Conservation (phyloP, 176 grass and related monocot species). For the Aegilops tauschii region DNA sequence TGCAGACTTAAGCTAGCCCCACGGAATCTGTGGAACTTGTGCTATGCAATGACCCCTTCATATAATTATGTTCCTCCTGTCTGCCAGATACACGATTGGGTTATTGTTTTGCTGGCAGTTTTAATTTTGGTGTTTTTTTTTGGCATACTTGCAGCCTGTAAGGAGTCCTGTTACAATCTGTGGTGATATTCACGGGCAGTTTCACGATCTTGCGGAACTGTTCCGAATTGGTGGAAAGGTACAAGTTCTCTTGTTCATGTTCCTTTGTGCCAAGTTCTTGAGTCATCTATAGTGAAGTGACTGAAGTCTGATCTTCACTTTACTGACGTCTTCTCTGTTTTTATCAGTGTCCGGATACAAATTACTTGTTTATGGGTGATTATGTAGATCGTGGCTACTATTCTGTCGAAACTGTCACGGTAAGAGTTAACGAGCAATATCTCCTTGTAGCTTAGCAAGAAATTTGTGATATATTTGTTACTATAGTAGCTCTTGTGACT, state of each 20-base stretch:
- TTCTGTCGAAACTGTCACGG: conserved; percentile 97
- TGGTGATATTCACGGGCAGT: conserved; percentile 99
- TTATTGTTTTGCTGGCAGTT: conserved; percentile 14
- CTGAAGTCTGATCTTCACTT: background rate
- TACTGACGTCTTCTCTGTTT: conserved; percentile 21
- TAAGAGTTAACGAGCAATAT: conserved; percentile 30
- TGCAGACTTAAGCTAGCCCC: background rate
- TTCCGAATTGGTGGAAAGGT: conserved; percentile 99
- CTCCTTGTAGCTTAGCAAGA: background rate
- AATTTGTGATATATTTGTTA: background rate
- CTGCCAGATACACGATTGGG: background rate
- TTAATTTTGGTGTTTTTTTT: conserved; percentile 23
- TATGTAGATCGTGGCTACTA: conserved; percentile 98
- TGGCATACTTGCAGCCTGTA: conserved; percentile 69
- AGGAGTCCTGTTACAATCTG: conserved; percentile 97
- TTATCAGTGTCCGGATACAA: conserved; percentile 94
- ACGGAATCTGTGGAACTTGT: background rate
- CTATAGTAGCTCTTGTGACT: background rate
- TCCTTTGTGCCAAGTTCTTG: background rate
- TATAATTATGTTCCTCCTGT: background rate
- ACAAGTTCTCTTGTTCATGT: background rate
- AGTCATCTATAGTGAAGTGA: background rate
- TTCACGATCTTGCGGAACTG: conserved; percentile 96
- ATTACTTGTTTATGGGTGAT: conserved; percentile 99
- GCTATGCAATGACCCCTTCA: background rate